Evolutionary conservation across 2,329 filamentous ascomycete genomes (phyloP), one percentile per base, ranked within the genome.

Genomic region (Coniella lustricola): DNA sequence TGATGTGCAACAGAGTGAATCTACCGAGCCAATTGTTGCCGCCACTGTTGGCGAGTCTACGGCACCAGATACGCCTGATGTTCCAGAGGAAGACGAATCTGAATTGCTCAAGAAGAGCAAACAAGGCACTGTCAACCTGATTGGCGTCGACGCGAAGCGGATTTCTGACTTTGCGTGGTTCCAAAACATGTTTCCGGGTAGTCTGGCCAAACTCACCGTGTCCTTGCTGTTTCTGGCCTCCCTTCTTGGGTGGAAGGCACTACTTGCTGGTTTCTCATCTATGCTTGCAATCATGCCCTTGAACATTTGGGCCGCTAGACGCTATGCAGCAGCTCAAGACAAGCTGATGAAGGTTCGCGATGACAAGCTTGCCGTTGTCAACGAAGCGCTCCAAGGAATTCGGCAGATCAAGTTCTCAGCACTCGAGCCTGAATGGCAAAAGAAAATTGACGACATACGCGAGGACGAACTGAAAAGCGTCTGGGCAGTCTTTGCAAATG

Each of bases 391-490:
- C 1, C 78, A 86, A 56, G 87, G 87, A 7, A 90, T 91, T 54
- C 79, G 86, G 1, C 87, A 93, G 63, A 88, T 93, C 67, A 93
- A 93, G 59, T 90, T 91, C 57, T 85, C 85, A 0, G 87, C 87
- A 1, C 66, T 89, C 2, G 87, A 91, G 62, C 67, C 71, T 17
- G 79, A 86, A 56, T 91, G 87, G 87, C 80, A 89, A 61, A 71
- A 74, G 14, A 85, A 82, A 52, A 86, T 93, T 60, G 65, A 74
- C 53, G 64, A 75, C 53, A 77, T 82, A 7, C 74, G 87, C 58
- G 76, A 82, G 37, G 76, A 74, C 40, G 87, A 91, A 61, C 72
- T 91, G 9, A 64, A 67, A 4, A 79, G 78, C 18, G 74, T 87
- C 32, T 87, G 84, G 79, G 72, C 69, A 34, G 76, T 81, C 2